These are phyloP conservation scores for Larix kaempferi DNA, from an alignment of 75 land plant species.

Conservation along the genomic window DNA sequence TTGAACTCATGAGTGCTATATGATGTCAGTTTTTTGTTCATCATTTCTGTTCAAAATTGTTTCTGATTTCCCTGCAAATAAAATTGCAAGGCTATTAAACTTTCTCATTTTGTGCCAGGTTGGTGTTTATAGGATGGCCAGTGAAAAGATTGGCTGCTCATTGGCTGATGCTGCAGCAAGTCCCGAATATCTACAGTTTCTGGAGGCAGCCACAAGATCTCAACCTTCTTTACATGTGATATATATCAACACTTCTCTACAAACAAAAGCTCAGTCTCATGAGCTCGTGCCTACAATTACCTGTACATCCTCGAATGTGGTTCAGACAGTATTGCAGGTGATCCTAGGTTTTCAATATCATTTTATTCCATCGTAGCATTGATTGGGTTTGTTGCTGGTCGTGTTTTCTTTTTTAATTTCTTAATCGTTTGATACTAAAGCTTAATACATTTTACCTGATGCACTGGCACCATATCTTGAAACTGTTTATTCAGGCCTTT, in stretches of 20 bases:
- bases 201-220: constrained; percentile 53
- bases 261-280: constrained; percentile 93
- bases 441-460: background rate
- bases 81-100: background rate
- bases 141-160: constrained; percentile 88
- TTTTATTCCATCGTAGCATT: background rate
- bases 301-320: constrained; percentile 98
- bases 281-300: constrained; percentile 96
- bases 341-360: background rate
- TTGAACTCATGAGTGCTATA: background rate
- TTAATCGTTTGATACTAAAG: background rate
- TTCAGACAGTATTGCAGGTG: constrained; percentile 95
- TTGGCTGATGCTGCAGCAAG: constrained; percentile 95
- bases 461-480: background rate
- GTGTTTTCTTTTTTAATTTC: background rate
- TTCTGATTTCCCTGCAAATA: background rate
- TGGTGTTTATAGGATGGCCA: constrained; percentile 91
- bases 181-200: constrained; percentile 69
- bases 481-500: constrained; percentile 63
- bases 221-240: constrained; percentile 85
- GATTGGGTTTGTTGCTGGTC: background rate
- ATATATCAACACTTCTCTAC: constrained; percentile 92
- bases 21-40: background rate
- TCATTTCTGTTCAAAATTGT: background rate
- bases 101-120: constrained; percentile 42